Percentiles rank a stretch among this genome's conserved stretches.
Evolutionary conservation across 441 rosid species (phyloP).

Genomic region (Raphanus hybrid): DNA sequence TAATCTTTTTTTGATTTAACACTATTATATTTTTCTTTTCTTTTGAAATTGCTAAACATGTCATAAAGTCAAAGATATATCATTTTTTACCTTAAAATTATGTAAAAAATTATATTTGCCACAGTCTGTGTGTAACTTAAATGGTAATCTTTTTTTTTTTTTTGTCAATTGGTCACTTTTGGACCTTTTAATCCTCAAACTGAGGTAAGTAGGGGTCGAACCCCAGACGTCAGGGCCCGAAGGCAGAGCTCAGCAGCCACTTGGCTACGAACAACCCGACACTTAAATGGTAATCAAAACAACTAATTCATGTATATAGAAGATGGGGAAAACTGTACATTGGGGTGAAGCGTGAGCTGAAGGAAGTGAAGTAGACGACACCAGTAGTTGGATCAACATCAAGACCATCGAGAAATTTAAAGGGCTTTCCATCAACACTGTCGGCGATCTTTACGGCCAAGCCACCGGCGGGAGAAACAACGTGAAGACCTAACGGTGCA

Average conservation of each 20-base stretch:
- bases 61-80: not conserved
- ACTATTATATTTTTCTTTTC: not conserved
- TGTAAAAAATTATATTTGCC: not conserved
- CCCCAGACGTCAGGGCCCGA: too few relatives aligned
- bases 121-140: not conserved
- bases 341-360: slow-evolving; percentile 33
- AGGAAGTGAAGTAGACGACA: slow-evolving; percentile 45
- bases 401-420: slow-evolving; percentile 43
- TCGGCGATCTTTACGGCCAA: slow-evolving; percentile 39
- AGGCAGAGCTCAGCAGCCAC: too few relatives aligned
- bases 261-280: too few relatives aligned
- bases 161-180: too few relatives aligned
- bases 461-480: slow-evolving; percentile 39
- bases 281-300: not conserved
- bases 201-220: too few relatives aligned
- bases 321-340: slow-evolving; percentile 8
- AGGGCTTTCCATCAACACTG: slow-evolving; percentile 43
- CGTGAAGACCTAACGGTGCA: slow-evolving; percentile 42
- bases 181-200: too few relatives aligned
- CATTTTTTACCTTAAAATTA: not conserved
- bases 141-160: too few relatives aligned
- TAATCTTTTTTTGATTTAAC: not conserved
- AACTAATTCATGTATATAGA: not conserved
- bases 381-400: slow-evolving; percentile 47
- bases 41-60: not conserved